Evolutionary conservation across 306 rosid species (phyloP).

Genomic region (Carpinus viminea): DNA sequence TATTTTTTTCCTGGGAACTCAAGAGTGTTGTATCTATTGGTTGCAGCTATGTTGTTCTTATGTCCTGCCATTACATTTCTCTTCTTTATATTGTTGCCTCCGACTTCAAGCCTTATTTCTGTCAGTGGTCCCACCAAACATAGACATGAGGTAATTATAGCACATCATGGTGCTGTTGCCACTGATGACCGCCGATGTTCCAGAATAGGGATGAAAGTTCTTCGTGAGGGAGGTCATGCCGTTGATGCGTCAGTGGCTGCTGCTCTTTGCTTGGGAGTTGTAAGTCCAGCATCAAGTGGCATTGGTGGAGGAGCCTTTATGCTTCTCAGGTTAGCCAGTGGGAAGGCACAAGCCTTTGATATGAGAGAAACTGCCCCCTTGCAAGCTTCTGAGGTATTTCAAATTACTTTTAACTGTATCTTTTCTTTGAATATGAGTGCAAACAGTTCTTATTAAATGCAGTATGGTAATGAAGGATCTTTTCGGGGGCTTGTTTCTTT

Average conservation of each 20-base stretch:
- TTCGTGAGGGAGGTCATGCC: conserved; percentile 72
- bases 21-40: conserved; percentile 1
- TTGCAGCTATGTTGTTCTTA: conserved; percentile 35
- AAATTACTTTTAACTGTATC: conserved; percentile 10
- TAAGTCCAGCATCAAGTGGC: conserved; percentile 87
- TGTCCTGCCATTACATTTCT: conserved; percentile 38
- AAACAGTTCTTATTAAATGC: not conserved
- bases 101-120: conserved; percentile 26
- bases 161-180: conserved; percentile 68
- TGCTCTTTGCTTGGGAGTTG: conserved; percentile 81
- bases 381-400: conserved; percentile 62
- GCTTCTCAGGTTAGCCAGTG: conserved; percentile 54
- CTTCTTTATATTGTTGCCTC: conserved; percentile 30
- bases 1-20: not conserved
- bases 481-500: not conserved
- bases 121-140: conserved; percentile 10
- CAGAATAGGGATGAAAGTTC: conserved; percentile 53
- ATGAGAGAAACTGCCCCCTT: conserved; percentile 90
- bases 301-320: conserved; percentile 84
- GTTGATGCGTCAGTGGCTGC: conserved; percentile 85
- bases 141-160: conserved; percentile 50
- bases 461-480: not conserved
- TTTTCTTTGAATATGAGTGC: not conserved
- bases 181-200: conserved; percentile 71
- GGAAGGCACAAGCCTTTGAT: conserved; percentile 55